A percentile compares a stretch with the other conserved stretches of the same genome.
phyloP scores from a whole-genome alignment of 1,139 yeast genomes.

The Suhomyces kunorum region DNA sequence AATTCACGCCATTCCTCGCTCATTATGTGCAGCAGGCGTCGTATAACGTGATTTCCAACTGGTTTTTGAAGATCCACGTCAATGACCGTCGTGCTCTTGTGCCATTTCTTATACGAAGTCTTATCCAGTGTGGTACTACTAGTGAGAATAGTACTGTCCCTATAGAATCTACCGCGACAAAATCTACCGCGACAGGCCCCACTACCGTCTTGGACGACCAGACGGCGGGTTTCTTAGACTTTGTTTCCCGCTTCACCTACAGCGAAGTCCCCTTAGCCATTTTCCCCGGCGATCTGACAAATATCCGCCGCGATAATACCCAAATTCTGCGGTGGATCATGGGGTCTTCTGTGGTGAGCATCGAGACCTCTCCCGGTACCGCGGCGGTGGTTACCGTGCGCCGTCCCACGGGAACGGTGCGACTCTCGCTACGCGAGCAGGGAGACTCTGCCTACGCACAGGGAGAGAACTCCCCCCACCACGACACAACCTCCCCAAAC shows the following conservation, averaged over 20 bases:
- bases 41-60: conserved; percentile 65
- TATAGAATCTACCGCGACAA: too few relatives aligned
- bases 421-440: conserved; percentile 26
- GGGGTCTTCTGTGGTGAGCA: conserved; percentile 59
- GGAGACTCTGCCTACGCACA: conserved; percentile 41
- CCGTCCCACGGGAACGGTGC: conserved; percentile 67
- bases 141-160: too few relatives aligned
- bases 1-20: conserved; percentile 50
- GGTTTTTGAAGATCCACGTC: conserved; percentile 69
- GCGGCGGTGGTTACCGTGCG: conserved; percentile 54
- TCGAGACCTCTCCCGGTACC: conserved; percentile 58
- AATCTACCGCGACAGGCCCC: conserved; percentile 26
- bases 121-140: conserved; percentile 33
- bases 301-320: not conserved
- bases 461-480: conserved; percentile 4
- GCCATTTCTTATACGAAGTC: conserved; percentile 61
- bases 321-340: conserved; percentile 52
- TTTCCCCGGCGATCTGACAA: not conserved
- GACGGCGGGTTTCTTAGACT: conserved; percentile 65
- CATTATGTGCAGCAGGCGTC: conserved; percentile 66
- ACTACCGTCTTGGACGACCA: conserved; percentile 42
- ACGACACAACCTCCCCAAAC: conserved; percentile 23
- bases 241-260: conserved; percentile 66
- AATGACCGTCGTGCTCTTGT: conserved; percentile 60
- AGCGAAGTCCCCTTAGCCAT: conserved; percentile 57